phyloP scores from a whole-genome alignment of 164 flowering plant genomes.

The Liriodendron chinense region DNA sequence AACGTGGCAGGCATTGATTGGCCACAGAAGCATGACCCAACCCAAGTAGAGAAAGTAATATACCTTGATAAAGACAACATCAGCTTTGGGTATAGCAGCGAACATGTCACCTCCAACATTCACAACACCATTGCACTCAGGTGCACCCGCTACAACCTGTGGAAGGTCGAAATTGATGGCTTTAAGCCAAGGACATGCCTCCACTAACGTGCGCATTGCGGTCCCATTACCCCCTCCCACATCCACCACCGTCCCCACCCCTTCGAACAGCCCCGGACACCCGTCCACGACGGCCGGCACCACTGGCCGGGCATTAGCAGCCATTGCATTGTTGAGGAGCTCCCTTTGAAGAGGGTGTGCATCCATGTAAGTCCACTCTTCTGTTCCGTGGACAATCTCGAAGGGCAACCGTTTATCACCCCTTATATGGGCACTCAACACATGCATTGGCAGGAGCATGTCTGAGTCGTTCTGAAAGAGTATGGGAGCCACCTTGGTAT shows the following conservation, averaged over 20 bases:
- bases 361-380: not conserved
- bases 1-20: no score
- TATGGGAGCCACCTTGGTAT: not conserved
- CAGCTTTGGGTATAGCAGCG: slow-evolving; percentile 39
- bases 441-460: slow-evolving; percentile 6
- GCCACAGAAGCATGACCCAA: no score
- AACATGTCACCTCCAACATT: slow-evolving; percentile 65
- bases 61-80: slow-evolving; percentile 54
- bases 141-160: not conserved
- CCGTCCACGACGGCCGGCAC: slow-evolving; percentile 4
- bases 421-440: not conserved
- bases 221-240: slow-evolving; percentile 10
- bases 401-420: not conserved
- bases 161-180: not conserved
- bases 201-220: slow-evolving; percentile 2
- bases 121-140: slow-evolving; percentile 29
- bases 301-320: slow-evolving; percentile 1
- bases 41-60: no score
- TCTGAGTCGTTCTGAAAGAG: slow-evolving; percentile 2
- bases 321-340: slow-evolving; percentile 7
- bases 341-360: not conserved
- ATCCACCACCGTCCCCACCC: slow-evolving; percentile 1
- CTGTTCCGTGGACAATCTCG: not conserved
- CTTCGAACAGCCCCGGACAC: slow-evolving; percentile 4
- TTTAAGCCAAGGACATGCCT: not conserved